These are phyloP conservation scores for Avicennia marina DNA, from an alignment of 257 asterid species.

Conservation along the genomic window DNA sequence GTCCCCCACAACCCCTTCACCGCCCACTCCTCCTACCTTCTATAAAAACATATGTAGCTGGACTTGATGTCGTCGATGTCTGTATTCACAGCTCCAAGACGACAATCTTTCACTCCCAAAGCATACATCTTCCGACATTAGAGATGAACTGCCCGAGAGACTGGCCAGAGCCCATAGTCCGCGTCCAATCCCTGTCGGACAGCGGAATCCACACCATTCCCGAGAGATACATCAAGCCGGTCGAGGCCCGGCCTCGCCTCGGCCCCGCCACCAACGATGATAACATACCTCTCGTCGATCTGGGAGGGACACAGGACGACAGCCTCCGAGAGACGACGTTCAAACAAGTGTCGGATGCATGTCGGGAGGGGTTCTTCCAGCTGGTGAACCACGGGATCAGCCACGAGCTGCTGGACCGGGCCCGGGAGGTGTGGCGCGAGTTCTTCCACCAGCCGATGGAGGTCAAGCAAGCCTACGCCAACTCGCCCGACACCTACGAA, in stretches of 20 bases:
- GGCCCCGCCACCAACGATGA: not conserved
- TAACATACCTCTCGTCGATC: conserved; percentile 55
- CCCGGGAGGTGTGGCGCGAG: conserved; percentile 61
- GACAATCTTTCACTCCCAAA: too few species aligned
- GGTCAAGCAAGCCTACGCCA: conserved; percentile 55
- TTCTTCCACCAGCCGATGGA: conserved; percentile 73
- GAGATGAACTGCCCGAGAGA: conserved; percentile 10
- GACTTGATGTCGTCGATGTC: too few species aligned
- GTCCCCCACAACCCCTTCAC: too few species aligned
- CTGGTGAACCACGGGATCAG: conserved; percentile 72
- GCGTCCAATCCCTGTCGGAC: conserved; percentile 68
- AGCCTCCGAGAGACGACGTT: conserved; percentile 5
- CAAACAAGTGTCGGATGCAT: conserved; percentile 41
- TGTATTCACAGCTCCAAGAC: too few species aligned
- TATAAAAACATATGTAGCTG: too few species aligned
- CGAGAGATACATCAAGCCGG: conserved; percentile 47
- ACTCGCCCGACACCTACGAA: conserved; percentile 70
- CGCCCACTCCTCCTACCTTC: too few species aligned
- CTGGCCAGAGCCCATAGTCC: conserved; percentile 84
- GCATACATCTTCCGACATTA: too few species aligned
- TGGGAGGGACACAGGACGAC: conserved; percentile 22
- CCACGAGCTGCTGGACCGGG: conserved; percentile 52
- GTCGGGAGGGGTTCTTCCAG: conserved; percentile 78
- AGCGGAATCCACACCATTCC: conserved; percentile 39
- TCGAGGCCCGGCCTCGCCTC: conserved; percentile 30